Conservation (phyloP, 352 stramenopile species). For the Phytophthora chlamydospora region DNA sequence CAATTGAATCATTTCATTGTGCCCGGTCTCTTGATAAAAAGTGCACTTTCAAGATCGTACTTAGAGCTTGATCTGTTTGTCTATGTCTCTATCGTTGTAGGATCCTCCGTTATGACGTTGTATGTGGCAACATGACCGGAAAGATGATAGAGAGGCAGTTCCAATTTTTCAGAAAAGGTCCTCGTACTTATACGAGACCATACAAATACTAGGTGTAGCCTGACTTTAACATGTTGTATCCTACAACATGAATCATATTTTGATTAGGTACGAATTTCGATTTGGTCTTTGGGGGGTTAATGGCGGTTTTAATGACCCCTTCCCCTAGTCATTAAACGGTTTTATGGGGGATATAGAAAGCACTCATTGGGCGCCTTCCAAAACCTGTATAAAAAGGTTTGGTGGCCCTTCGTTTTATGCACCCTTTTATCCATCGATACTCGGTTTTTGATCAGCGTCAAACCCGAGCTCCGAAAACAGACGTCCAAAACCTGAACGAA, state of each 20-base stretch:
- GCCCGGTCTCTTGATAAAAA: slow-evolving; percentile 4
- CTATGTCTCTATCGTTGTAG: neutral
- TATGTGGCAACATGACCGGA: slow-evolving; percentile 5
- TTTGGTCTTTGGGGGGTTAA: slow-evolving; percentile 17
- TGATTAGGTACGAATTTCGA: slow-evolving; percentile 1
- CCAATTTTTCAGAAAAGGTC: slow-evolving; percentile 2
- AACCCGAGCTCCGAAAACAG: too few relatives aligned
- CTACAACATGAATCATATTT: slow-evolving; percentile 5
- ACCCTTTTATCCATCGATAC: too few relatives aligned
- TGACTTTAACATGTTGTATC: slow-evolving; percentile 8
- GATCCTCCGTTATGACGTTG: slow-evolving; percentile 2
- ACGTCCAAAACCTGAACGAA: too few relatives aligned
- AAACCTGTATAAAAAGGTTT: too few relatives aligned
- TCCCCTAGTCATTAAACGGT: too few relatives aligned
- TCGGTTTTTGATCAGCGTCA: too few relatives aligned
- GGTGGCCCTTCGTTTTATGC: too few relatives aligned
- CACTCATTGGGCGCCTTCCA: too few relatives aligned
- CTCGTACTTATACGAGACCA: slow-evolving; percentile 3
- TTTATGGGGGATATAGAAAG: too few relatives aligned
- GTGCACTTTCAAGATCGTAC: neutral
- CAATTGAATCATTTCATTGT: too few relatives aligned
- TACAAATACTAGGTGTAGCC: slow-evolving; percentile 5
- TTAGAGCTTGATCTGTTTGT: neutral
- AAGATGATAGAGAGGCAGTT: slow-evolving; percentile 2
- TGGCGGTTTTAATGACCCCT: too few relatives aligned